phyloP scores from a whole-genome alignment of 139 green algal species.

The Mesotaenium endlicherianum region DNA sequence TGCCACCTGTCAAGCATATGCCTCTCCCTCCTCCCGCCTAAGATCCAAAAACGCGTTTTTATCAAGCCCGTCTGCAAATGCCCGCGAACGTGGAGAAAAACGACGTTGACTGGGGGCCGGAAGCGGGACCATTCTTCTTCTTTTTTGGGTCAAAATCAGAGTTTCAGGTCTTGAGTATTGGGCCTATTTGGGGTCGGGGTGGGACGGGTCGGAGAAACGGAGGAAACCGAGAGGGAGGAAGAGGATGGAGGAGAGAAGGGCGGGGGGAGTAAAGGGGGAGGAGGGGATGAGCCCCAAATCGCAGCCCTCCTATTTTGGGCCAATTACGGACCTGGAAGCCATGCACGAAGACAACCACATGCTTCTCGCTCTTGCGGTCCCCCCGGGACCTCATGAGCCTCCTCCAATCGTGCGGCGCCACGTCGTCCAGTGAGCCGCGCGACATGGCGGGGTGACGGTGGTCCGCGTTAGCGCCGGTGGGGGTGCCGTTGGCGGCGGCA shows the following conservation, averaged over 20 bases:
- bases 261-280: background rate
- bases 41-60: too few species aligned
- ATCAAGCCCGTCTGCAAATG: too few species aligned
- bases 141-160: too few species aligned
- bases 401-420: background rate
- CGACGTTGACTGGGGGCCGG: too few species aligned
- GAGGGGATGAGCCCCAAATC: too few species aligned
- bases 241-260: background rate
- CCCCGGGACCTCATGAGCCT: background rate
- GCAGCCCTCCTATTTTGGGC: too few species aligned
- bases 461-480: background rate
- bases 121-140: too few species aligned
- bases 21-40: too few species aligned
- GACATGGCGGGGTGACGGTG: background rate
- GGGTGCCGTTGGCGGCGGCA: background rate
- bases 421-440: background rate
- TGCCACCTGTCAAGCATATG: background rate
- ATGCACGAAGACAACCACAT: conserved; percentile 51
- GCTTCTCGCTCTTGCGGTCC: background rate
- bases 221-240: background rate
- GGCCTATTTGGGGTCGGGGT: background rate
- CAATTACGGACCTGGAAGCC: conserved; percentile 48
- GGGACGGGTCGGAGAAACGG: background rate
- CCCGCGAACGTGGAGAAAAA: too few species aligned
- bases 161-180: too few species aligned